phyloP scores from a whole-genome alignment of 345 rosid species.

The Arabis alpina region DNA sequence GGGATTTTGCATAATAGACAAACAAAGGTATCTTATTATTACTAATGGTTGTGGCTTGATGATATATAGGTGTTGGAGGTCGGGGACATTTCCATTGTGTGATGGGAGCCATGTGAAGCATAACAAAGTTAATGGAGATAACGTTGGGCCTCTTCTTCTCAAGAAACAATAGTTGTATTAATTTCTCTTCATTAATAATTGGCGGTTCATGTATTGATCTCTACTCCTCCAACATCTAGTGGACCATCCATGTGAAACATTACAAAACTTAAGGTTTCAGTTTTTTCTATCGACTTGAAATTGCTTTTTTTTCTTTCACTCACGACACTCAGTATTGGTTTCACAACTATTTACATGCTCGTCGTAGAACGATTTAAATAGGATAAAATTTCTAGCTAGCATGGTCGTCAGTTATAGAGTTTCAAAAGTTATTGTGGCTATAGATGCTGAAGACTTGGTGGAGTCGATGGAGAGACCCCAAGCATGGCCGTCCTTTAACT shows the following conservation, averaged over 20 bases:
- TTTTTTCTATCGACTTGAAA: not conserved
- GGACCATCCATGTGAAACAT: not conserved
- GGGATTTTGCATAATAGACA: not conserved
- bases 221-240: not conserved
- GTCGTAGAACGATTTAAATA: too few relatives aligned
- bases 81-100: conserved; percentile 86
- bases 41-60: not conserved
- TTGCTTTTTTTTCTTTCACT: not conserved
- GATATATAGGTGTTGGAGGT: conserved; percentile 81
- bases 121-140: conserved; percentile 94
- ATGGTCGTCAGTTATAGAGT: too few relatives aligned
- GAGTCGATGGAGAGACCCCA: too few relatives aligned
- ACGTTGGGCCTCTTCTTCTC: conserved; percentile 54
- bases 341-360: not conserved
- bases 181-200: not conserved
- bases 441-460: too few relatives aligned
- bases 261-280: not conserved
- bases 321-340: not conserved
- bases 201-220: not conserved
- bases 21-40: not conserved
- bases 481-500: too few relatives aligned
- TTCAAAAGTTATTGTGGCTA: too few relatives aligned
- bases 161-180: conserved; percentile 37
- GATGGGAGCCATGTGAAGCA: conserved; percentile 96
- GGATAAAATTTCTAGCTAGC: too few relatives aligned